Evolutionary conservation across 2,329 filamentous ascomycete species (phyloP).

Genomic region (Cladosporium sp.): DNA sequence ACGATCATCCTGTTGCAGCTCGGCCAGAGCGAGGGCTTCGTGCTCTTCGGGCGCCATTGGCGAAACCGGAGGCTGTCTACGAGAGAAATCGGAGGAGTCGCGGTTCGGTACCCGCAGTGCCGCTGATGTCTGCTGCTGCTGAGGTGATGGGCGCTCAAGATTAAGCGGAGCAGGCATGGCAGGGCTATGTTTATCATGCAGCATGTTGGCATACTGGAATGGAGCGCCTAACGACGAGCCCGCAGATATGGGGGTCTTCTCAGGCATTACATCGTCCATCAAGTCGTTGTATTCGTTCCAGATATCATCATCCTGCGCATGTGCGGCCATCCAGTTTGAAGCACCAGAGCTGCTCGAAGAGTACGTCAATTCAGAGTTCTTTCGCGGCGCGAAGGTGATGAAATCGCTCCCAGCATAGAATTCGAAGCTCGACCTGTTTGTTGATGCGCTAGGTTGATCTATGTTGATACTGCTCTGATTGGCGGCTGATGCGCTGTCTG

Average conservation of each 20-base stretch:
- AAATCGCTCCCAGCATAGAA: constrained; percentile 53
- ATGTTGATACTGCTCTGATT: constrained; percentile 20
- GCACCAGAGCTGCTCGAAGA: constrained; percentile 65
- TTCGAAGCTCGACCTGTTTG: constrained; percentile 24
- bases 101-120: not conserved
- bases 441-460: constrained; percentile 21
- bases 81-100: constrained; percentile 5
- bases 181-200: constrained; percentile 30
- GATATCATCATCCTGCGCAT: constrained; percentile 68
- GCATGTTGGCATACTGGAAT: constrained; percentile 54
- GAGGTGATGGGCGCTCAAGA: constrained; percentile 12
- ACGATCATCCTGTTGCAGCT: constrained; percentile 3
- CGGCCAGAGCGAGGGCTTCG: not conserved
- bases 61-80: constrained; percentile 15
- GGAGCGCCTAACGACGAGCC: constrained; percentile 51
- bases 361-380: constrained; percentile 64
- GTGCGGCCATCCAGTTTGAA: constrained; percentile 42
- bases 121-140: not conserved
- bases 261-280: constrained; percentile 64
- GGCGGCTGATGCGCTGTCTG: constrained; percentile 19
- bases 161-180: constrained; percentile 11
- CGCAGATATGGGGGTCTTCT: constrained; percentile 48
- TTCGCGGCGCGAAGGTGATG: constrained; percentile 67
- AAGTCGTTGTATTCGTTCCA: constrained; percentile 95
- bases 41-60: constrained; percentile 14